Base-by-base conservation (phyloP, 352 stramenopile genomes). In the Globisporangium perplexum region DNA sequence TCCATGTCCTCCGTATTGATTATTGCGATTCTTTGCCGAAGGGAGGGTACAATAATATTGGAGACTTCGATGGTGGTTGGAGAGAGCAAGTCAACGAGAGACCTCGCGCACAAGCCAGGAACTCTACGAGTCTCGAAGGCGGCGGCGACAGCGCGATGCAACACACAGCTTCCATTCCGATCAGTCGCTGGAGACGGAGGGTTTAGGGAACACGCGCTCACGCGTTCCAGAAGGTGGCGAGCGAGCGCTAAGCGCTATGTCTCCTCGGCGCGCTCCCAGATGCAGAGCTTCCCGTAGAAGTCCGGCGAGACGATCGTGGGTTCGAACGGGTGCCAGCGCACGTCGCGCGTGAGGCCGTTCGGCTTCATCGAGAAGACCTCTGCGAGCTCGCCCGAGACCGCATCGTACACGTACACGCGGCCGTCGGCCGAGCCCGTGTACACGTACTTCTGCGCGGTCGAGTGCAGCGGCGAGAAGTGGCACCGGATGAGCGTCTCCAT, bases 381-480 rank as follows among this genome's bases (percentile, higher is more conserved):
- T 14, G 84, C 79, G 3, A 92, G 67, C 31, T 88, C 69, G 23
- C 77, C 77, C 46, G 77, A 74, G 35, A 94, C 64, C 30, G 70
- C 73, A 60, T 94, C 81, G 69, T 88, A 94, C 5, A 94, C 76
- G 59, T 91, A 92, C 55, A 94, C 81, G 31, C 80, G 77, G 46
- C 81, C 82, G 43, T 94, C 81, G 1, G 84, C 84, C 47, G 84
- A 94, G 28, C 84, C 84, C 17, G 81, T 87, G 69, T 88, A 91
- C 14, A 94, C 68, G 64, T 89, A 94, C 63, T 91, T 91, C 63
- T 94, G 84, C 3, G 72, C 84, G 0, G 84, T 94, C n/a, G 81
- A 87, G 54, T 92, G 77, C 50, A 91, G 53, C n/a, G 84, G 84
- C 54, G 84, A 94, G 47, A 94, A 94, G 57, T 94, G 79, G 55